These are phyloP conservation scores for Phalaenopsis equestris DNA, from an alignment of 106 monocot genomes.

Conservation along the genomic window DNA sequence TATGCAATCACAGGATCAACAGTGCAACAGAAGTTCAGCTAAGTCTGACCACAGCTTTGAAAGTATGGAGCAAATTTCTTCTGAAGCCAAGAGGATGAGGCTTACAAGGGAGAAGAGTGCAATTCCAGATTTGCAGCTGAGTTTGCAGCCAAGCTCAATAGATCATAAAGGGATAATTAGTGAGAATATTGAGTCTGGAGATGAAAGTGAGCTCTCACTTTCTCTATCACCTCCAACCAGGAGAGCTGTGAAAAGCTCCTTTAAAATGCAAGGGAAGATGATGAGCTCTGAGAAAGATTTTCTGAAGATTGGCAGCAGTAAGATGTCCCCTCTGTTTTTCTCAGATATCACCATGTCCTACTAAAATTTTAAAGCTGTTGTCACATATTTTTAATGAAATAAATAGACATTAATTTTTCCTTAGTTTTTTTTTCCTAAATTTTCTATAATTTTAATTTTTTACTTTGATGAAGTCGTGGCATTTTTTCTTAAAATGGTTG, in stretches of 20 bases:
- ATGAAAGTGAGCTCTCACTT: background rate
- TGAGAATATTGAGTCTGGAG: background rate
- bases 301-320: background rate
- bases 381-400: background rate
- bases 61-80: background rate
- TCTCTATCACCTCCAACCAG: background rate
- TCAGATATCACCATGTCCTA: background rate
- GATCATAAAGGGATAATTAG: background rate
- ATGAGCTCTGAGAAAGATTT: slow-evolving; percentile 4
- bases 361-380: background rate
- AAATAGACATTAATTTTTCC: too few species aligned
- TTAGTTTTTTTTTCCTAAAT: too few species aligned
- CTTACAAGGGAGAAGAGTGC: background rate
- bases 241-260: background rate
- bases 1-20: background rate
- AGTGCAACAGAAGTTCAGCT: background rate
- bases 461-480: too few species aligned
- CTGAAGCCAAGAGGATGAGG: background rate
- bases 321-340: background rate
- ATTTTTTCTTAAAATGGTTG: too few species aligned
- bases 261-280: background rate
- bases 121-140: slow-evolving; percentile 5
- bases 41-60: background rate
- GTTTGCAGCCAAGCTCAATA: background rate
- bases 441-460: too few species aligned